phyloP scores from a whole-genome alignment of 257 asterid genomes.

The Paraleonurus japonicus region DNA sequence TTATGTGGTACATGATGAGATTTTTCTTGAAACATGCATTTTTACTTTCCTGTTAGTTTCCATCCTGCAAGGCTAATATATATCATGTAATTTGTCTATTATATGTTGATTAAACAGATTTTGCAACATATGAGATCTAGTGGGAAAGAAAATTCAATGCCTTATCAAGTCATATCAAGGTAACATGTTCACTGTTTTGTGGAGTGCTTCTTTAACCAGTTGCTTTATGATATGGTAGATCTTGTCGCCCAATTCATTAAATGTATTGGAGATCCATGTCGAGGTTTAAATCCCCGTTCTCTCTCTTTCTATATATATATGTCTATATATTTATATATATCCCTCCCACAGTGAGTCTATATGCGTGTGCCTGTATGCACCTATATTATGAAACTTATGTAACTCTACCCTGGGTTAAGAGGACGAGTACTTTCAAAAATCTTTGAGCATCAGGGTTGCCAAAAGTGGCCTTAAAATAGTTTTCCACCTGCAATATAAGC shows the following conservation, averaged over 20 bases:
- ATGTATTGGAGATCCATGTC: slow-evolving; percentile 15
- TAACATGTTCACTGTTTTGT: slow-evolving; percentile 29
- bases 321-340: background rate
- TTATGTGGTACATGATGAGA: slow-evolving; percentile 71
- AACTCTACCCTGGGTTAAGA: background rate
- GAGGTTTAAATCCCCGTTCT: background rate
- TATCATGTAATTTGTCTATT: slow-evolving; percentile 7
- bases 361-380: background rate
- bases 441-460: background rate
- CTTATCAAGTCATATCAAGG: slow-evolving; percentile 98
- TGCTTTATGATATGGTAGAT: slow-evolving; percentile 17
- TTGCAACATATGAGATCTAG: slow-evolving; percentile 98
- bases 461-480: background rate
- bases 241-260: slow-evolving; percentile 20
- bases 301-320: background rate
- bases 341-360: background rate
- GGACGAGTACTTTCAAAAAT: background rate
- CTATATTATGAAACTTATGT: background rate
- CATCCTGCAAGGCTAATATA: slow-evolving; percentile 14
- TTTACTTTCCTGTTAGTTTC: background rate
- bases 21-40: slow-evolving; percentile 4
- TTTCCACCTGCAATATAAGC: background rate
- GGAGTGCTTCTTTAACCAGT: slow-evolving; percentile 6
- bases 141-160: slow-evolving; percentile 97
- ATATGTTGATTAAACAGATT: slow-evolving; percentile 50